Percentiles rank a stretch among this genome's conserved stretches.
These are phyloP conservation scores for Cryptosporidium viatorum DNA, from an alignment of 169 alveolate genomes.

Conservation along the genomic window DNA sequence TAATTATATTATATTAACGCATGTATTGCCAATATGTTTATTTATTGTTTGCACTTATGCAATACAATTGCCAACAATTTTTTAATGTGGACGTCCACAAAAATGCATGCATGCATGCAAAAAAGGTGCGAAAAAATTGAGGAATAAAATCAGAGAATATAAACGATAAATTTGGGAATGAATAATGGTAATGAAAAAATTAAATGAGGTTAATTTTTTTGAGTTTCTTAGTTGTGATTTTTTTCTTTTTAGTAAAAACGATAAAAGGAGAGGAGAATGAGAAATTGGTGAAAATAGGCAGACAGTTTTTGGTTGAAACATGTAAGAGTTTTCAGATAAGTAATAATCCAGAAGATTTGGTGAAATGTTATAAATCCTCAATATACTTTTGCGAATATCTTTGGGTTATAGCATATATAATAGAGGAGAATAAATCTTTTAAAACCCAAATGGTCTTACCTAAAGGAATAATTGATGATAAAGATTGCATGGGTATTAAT, in stretches of 20 bases:
- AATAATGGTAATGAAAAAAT: background rate
- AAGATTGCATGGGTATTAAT: constrained; percentile 15
- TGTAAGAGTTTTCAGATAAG: background rate
- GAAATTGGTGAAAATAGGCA: background rate
- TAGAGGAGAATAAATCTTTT: constrained; percentile 1
- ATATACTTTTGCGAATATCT: constrained; percentile 55
- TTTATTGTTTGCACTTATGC: background rate
- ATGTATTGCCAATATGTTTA: background rate
- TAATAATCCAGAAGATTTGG: background rate
- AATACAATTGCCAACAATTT: background rate
- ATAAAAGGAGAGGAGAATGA: background rate
- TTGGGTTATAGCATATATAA: constrained; percentile 34
- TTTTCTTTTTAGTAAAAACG: background rate
- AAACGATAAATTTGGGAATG: background rate
- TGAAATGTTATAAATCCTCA: constrained; percentile 20
- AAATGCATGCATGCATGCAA: background rate
- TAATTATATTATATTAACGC: background rate
- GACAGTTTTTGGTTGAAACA: constrained; percentile 6
- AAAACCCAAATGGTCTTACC: constrained; percentile 29
- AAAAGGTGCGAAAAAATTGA: background rate
- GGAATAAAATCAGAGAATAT: background rate
- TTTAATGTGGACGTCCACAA: background rate
- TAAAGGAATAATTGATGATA: background rate
- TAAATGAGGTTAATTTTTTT: background rate
- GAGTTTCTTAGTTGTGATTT: background rate